These are phyloP conservation scores for Colletotrichum lupini DNA, from an alignment of 2,329 filamentous ascomycete species.

Conservation along the genomic window DNA sequence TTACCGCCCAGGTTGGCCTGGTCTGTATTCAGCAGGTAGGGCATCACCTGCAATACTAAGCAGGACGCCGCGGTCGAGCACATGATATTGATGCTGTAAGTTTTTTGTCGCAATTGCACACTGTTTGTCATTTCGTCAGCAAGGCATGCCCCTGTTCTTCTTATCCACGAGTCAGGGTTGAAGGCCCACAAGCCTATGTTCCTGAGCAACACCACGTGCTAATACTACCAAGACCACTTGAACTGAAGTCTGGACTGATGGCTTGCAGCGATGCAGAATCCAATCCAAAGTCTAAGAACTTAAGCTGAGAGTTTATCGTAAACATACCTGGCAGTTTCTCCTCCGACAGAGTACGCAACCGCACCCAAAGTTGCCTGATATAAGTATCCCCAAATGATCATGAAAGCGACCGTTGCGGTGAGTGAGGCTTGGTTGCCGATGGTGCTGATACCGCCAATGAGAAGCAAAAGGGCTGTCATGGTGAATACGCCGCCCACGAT, in stretches of 20 bases:
- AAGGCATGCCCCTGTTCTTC: conserved; percentile 68
- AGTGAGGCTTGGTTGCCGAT: conserved; percentile 38
- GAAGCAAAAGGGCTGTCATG: conserved; percentile 43
- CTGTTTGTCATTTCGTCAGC: conserved; percentile 71
- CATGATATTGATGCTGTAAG: conserved; percentile 48
- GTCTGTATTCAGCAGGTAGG: conserved; percentile 44
- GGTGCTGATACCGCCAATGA: conserved; percentile 46
- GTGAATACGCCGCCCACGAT: conserved; percentile 42
- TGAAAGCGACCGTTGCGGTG: conserved; percentile 42
- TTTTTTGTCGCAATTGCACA: conserved; percentile 45
- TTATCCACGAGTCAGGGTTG: conserved; percentile 67
- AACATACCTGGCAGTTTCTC: conserved; percentile 42
- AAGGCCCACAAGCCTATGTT: conserved; percentile 16
- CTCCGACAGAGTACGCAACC: conserved; percentile 44
- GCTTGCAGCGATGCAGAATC: neutral
- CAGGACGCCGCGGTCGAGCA: conserved; percentile 43
- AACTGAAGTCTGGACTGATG: neutral
- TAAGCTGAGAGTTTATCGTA: neutral
- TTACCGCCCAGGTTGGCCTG: conserved; percentile 47
- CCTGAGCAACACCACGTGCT: neutral
- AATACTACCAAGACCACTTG: neutral
- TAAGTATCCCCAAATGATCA: conserved; percentile 42
- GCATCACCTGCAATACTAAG: conserved; percentile 43
- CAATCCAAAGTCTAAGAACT: no score
- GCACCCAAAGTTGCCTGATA: conserved; percentile 44